phyloP scores from a whole-genome alignment of 2,329 filamentous ascomycete genomes.

The Epichloe elymi region DNA sequence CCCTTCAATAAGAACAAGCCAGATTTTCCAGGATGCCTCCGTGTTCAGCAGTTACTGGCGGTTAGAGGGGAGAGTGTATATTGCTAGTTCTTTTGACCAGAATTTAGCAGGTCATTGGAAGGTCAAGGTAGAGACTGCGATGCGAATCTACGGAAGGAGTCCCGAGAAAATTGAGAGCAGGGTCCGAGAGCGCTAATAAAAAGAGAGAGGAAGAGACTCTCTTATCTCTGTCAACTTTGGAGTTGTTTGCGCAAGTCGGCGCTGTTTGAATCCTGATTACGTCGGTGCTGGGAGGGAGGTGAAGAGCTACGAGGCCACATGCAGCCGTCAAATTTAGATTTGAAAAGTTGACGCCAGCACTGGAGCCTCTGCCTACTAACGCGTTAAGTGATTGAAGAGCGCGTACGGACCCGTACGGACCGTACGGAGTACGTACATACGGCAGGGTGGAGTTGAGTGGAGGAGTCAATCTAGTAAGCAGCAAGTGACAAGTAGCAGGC shows the following conservation, averaged over 20 bases:
- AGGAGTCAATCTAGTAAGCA: too few relatives aligned
- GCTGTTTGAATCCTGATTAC: not conserved
- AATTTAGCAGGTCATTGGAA: not conserved
- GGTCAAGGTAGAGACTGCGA: not conserved
- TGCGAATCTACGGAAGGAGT: not conserved
- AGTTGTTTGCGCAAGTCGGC: not conserved
- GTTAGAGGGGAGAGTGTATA: not conserved
- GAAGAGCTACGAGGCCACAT: not conserved
- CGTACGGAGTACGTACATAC: not conserved
- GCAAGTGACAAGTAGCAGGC: too few relatives aligned
- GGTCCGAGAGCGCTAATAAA: not conserved
- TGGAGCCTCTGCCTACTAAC: too few relatives aligned
- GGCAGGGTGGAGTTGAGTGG: not conserved
- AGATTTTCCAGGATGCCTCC: not conserved
- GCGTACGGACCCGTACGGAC: not conserved
- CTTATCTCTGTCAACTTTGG: not conserved
- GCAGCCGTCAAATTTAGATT: not conserved
- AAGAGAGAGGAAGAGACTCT: not conserved
- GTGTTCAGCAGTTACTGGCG: not conserved
- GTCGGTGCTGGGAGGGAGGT: not conserved
- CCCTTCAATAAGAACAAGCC: not conserved
- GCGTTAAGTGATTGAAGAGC: too few relatives aligned
- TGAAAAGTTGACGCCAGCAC: not conserved
- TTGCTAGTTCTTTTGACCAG: not conserved
- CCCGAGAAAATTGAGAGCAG: not conserved